A percentile compares a stretch with the other conserved stretches of the same genome.
Conservation (phyloP, 768 basidiomycete species). For the Leccinum arenicola region DNA sequence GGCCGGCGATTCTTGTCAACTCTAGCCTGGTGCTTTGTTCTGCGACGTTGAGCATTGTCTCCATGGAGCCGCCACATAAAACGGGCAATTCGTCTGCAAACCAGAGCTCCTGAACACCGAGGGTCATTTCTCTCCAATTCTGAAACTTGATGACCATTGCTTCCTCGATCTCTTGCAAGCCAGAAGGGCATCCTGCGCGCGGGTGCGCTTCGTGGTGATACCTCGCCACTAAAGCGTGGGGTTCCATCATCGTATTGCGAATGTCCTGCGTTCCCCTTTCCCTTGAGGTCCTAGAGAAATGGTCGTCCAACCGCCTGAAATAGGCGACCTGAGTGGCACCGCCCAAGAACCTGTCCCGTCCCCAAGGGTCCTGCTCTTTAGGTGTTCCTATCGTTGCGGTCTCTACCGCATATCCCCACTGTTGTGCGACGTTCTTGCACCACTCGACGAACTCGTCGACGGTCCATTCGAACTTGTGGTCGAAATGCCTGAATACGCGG, state of each 20-base stretch:
- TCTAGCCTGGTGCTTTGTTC: constrained; percentile 26
- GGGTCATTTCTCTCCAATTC: constrained; percentile 34
- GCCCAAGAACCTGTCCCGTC: constrained; percentile 59
- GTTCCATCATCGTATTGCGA: constrained; percentile 7
- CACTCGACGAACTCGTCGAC: constrained; percentile 64
- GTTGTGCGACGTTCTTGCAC: constrained; percentile 52
- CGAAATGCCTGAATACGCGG: constrained; percentile 74
- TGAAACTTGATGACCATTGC: constrained; percentile 54
- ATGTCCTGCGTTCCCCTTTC: constrained; percentile 7
- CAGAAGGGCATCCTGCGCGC: constrained; percentile 40
- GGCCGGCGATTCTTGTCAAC: constrained; percentile 18
- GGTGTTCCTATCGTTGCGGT: constrained; percentile 58
- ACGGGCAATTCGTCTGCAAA: constrained; percentile 40
- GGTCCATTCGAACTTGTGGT: constrained; percentile 93
- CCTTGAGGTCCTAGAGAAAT: constrained; percentile 33
- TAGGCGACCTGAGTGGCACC: constrained; percentile 67
- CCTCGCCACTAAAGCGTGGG: constrained; percentile 48
- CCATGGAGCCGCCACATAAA: constrained; percentile 35
- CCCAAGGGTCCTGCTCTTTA: constrained; percentile 64
- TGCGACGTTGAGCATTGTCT: constrained; percentile 25
- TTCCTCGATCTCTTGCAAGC: constrained; percentile 46
- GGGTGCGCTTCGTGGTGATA: constrained; percentile 54
- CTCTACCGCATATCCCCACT: constrained; percentile 74
- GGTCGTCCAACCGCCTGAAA: constrained; percentile 51
- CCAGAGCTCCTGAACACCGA: constrained; percentile 45